These are phyloP conservation scores for Anisodus acutangulus DNA, from an alignment of 257 asterid species.

Conservation along the genomic window DNA sequence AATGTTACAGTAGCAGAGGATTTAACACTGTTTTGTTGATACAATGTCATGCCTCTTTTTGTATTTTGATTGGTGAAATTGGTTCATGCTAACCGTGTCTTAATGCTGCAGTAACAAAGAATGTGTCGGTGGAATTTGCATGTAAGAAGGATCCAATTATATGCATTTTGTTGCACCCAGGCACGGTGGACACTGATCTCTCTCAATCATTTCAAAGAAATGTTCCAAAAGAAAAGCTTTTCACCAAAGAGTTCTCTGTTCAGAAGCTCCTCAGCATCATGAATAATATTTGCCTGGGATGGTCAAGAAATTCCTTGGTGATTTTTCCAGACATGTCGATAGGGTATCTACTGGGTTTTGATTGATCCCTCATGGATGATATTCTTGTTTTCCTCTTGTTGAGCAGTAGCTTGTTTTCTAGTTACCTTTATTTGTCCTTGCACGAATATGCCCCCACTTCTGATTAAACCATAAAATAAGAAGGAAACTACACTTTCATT, in stretches of 20 bases:
- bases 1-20: not conserved
- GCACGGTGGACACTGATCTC: conserved; percentile 94
- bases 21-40: not conserved
- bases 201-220: conserved; percentile 85
- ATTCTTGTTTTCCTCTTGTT: conserved; percentile 13
- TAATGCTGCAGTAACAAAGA: conserved; percentile 70
- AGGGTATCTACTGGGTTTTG: not conserved
- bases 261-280: conserved; percentile 72
- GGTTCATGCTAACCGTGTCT: not conserved
- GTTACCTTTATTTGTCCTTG: not conserved
- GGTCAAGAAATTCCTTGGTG: conserved; percentile 92
- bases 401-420: not conserved
- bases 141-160: conserved; percentile 75
- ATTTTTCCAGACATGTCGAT: conserved; percentile 22
- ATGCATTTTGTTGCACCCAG: conserved; percentile 93
- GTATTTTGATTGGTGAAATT: not conserved
- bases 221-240: conserved; percentile 79
- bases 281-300: conserved; percentile 82
- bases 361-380: not conserved
- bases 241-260: conserved; percentile 81
- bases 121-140: conserved; percentile 68
- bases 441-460: not conserved
- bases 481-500: not conserved
- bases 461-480: conserved; percentile 6
- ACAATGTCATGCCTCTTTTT: not conserved